These are phyloP conservation scores for Penicillium coprophilum DNA, from an alignment of 495 filamentous ascomycete species.

Conservation along the genomic window DNA sequence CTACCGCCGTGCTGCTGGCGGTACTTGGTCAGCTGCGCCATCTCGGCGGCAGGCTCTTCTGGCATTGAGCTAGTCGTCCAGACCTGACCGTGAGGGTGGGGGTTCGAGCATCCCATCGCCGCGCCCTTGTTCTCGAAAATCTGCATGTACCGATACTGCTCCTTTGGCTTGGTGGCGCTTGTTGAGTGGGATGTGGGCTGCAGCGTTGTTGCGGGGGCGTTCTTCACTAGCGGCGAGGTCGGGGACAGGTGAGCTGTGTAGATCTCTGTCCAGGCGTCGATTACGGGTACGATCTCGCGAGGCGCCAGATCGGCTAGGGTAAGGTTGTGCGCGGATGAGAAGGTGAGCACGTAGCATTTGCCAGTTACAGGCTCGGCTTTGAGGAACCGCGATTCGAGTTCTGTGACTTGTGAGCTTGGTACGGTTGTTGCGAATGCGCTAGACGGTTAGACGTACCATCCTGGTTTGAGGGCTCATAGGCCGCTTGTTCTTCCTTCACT, in stretches of 20 bases:
- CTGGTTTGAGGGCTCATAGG: constrained; percentile 56
- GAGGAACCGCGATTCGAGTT: constrained; percentile 74
- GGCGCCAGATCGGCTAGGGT: constrained; percentile 85
- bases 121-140: constrained; percentile 99
- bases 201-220: constrained; percentile 46
- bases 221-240: constrained; percentile 60
- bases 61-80: constrained; percentile 91
- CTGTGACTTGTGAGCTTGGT: constrained; percentile 37
- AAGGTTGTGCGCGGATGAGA: constrained; percentile 83
- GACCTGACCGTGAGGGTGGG: constrained; percentile 93
- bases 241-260: constrained; percentile 79
- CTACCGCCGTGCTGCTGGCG: constrained; percentile 64
- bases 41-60: constrained; percentile 79
- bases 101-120: constrained; percentile 98
- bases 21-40: constrained; percentile 76
- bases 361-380: constrained; percentile 83
- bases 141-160: constrained; percentile 95
- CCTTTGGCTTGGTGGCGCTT: constrained; percentile 54
- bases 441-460: constrained; percentile 41
- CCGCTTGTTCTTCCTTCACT: constrained; percentile 86
- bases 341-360: constrained; percentile 96
- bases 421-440: background rate
- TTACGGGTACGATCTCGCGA: constrained; percentile 67
- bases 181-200: constrained; percentile 49
- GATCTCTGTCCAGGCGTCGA: constrained; percentile 84